Evolutionary conservation across 352 stramenopile genomes (phyloP), one percentile per base, ranked within the genome.

Genomic region (Pythium vanterpoolii): DNA sequence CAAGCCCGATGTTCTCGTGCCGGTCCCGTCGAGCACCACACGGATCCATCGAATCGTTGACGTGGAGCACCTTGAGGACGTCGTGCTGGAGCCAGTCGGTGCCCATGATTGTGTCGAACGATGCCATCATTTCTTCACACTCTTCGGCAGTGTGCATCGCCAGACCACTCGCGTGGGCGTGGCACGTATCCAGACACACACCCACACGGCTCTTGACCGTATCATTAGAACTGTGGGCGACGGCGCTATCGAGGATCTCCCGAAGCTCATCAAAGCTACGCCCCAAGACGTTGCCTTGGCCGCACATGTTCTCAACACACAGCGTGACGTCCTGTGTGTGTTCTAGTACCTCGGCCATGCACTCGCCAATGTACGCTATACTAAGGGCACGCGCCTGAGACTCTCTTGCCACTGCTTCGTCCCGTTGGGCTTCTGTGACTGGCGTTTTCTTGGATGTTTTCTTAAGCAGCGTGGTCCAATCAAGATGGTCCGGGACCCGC

Each of bases 131-230:
- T 11, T 24, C 39, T 14, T 83, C 69, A 44, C 72, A 79, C 2
- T 64, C 47, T 1, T 60, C 36, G 5, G 34, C n/a, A 11, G 59
- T 71, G 11, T 44, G 13, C 42, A 80, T 60, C 0, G 60, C 23
- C 31, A 64, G 60, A 18, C 71, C 74, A 11, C 71, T 78, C 11
- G 74, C 62, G 44, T 76, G 76, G 2, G 64, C 60, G 44, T 83
- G 73, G 52, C 73, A 83, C 11, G 68, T 83, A 47, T 83, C 73
- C 16, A 83, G 40, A 45, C 73, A 83, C 27, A 83, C 62, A 4
- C 73, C 73, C 5, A 79, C 49, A 9, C 73, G 60, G 9, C 55
- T 7, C 1, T 52, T 36, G 3, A 33, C 36, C 5, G 21, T 16
- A 8, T 23, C 34, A 16, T 18, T 21, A 4, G 39, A 46, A 2